Percentiles rank a stretch among this genome's conserved stretches.
Conservation (phyloP, 2,329 filamentous ascomycete genomes). For the Clarireedia homoeocarpa region DNA sequence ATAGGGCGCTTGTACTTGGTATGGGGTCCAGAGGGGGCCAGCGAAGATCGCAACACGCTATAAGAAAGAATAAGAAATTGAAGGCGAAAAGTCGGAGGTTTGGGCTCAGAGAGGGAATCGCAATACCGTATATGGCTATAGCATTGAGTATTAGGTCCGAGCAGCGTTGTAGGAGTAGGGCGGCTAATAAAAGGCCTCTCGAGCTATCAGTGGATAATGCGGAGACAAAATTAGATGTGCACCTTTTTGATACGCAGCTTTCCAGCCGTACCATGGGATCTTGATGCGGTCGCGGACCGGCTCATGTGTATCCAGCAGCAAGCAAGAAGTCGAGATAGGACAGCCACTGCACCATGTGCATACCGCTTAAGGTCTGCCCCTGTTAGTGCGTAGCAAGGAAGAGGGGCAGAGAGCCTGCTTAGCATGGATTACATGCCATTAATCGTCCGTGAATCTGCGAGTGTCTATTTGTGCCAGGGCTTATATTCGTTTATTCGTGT, state of each 20-base stretch:
- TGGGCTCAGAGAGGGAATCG: constrained; percentile 21
- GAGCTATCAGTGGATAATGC: constrained; percentile 36
- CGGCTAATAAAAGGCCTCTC: constrained; percentile 36
- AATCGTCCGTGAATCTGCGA: background rate
- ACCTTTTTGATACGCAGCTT: constrained; percentile 15
- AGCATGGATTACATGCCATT: background rate
- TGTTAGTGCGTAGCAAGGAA: constrained; percentile 6
- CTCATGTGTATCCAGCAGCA: constrained; percentile 26
- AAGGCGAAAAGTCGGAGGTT: constrained; percentile 13
- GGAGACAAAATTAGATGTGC: constrained; percentile 25
- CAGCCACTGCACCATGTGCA: constrained; percentile 28
- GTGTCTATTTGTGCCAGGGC: background rate
- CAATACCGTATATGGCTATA: constrained; percentile 33
- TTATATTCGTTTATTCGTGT: background rate
- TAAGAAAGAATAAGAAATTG: constrained; percentile 13
- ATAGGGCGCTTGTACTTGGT: constrained; percentile 23
- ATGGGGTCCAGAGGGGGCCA: constrained; percentile 21
- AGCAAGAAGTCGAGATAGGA: constrained; percentile 21
- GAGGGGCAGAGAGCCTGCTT: constrained; percentile 1
- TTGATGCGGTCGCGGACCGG: constrained; percentile 39
- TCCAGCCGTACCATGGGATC: constrained; percentile 36
- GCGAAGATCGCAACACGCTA: constrained; percentile 21
- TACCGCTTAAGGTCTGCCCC: constrained; percentile 30
- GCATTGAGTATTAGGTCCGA: constrained; percentile 16
- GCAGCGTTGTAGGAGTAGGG: constrained; percentile 30